A percentile compares a stretch with the other conserved stretches of the same genome.
Evolutionary conservation across 331 rosid species (phyloP).

Genomic region (Telfairia occidentalis): DNA sequence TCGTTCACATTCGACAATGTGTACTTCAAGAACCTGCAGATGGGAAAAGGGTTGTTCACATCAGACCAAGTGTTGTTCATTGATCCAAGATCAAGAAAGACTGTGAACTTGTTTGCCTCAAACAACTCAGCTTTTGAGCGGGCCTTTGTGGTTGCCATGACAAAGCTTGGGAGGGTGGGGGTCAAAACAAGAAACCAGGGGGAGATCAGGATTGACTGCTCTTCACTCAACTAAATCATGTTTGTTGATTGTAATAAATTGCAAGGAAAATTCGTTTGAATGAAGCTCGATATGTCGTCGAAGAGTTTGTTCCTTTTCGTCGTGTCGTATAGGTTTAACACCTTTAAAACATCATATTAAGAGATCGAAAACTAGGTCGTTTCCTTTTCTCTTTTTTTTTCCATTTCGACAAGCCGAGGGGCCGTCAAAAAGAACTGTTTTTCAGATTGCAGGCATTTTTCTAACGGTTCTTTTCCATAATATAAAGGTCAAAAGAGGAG

Average conservation of each 20-base stretch:
- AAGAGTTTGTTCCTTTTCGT: neutral
- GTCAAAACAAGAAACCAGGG: slow-evolving; percentile 46
- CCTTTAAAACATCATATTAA: too few species aligned
- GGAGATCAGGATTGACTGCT: slow-evolving; percentile 49
- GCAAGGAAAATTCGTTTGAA: neutral
- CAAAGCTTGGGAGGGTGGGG: slow-evolving; percentile 60
- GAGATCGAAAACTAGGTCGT: too few species aligned
- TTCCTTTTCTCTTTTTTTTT: neutral
- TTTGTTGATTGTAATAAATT: neutral
- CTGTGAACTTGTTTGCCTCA: slow-evolving; percentile 59
- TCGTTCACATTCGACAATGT: slow-evolving; percentile 49
- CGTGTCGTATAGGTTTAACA: neutral
- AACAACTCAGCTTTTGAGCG: slow-evolving; percentile 41
- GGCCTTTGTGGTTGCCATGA: slow-evolving; percentile 56
- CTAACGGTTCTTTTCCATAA: neutral
- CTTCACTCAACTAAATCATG: slow-evolving; percentile 31
- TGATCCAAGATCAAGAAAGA: slow-evolving; percentile 37
- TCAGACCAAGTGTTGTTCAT: slow-evolving; percentile 70
- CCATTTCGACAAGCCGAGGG: neutral
- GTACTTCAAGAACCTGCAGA: slow-evolving; percentile 72
- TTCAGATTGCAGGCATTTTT: neutral
- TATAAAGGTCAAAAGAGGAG: neutral
- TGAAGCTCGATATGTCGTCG: neutral
- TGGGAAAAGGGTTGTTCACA: slow-evolving; percentile 60
- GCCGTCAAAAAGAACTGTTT: neutral